These are phyloP conservation scores for Rhynchospora pubera DNA, from an alignment of 176 grass and related monocot genomes.

Conservation along the genomic window DNA sequence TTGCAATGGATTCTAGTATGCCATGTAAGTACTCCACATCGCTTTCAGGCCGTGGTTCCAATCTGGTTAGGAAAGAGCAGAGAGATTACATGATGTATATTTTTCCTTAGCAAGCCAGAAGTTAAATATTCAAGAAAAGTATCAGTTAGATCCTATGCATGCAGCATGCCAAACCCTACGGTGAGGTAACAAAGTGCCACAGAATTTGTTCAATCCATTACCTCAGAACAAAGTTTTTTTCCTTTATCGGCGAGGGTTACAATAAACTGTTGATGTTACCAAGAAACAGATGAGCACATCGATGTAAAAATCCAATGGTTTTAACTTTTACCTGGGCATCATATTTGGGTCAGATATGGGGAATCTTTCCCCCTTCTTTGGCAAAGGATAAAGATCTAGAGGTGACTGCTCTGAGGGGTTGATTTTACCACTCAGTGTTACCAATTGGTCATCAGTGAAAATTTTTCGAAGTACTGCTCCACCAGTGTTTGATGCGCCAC, in stretches of 20 bases:
- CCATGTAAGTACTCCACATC: conserved; percentile 50
- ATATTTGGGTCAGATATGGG: conserved; percentile 60
- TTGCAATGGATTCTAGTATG: conserved; percentile 62
- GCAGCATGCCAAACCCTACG: background rate
- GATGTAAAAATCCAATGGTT: background rate
- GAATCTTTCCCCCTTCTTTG: conserved; percentile 56
- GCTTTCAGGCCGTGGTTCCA: conserved; percentile 46
- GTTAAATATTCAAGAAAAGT: background rate
- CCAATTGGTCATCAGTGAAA: conserved; percentile 51
- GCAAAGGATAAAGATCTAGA: conserved; percentile 67
- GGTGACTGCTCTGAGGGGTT: conserved; percentile 36
- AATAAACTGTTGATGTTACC: background rate
- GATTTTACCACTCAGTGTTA: conserved; percentile 35
- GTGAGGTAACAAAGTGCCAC: background rate
- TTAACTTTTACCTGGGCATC: conserved; percentile 41
- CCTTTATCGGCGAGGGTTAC: background rate
- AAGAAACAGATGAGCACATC: background rate
- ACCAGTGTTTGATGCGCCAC: conserved; percentile 63
- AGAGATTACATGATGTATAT: background rate
- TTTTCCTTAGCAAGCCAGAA: background rate
- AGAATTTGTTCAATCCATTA: background rate
- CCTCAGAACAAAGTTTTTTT: background rate
- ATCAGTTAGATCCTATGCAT: background rate
- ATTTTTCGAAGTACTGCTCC: conserved; percentile 60
- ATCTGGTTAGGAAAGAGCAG: conserved; percentile 18